Conservation (phyloP, 1,284 basidiomycete genomes). For the Cryptococcus hybrid region DNA sequence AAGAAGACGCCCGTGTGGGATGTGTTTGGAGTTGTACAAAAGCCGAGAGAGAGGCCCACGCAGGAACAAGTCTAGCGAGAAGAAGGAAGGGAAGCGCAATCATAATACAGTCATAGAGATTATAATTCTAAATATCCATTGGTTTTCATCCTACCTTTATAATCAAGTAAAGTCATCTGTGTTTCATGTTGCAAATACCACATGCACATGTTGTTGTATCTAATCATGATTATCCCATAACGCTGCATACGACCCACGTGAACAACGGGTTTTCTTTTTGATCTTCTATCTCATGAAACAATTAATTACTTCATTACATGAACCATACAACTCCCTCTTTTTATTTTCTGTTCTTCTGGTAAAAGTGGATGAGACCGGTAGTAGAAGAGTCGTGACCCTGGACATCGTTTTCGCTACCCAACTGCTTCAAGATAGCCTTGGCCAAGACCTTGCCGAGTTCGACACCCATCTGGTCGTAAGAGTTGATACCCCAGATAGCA, state of each 20-base stretch:
- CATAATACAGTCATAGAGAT: background rate
- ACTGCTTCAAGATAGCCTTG: constrained; percentile 89
- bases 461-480: constrained; percentile 75
- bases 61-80: background rate
- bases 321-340: too few relatives aligned
- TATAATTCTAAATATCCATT: background rate
- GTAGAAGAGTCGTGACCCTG: constrained; percentile 90
- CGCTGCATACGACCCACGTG: too few relatives aligned
- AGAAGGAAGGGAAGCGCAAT: background rate
- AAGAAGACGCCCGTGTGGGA: constrained; percentile 21
- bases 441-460: constrained; percentile 96
- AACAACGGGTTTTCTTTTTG: too few relatives aligned
- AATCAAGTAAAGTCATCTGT: background rate
- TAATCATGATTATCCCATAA: too few relatives aligned
- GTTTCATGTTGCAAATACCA: background rate
- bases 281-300: too few relatives aligned
- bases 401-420: constrained; percentile 77
- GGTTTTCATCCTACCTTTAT: background rate
- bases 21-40: constrained; percentile 21
- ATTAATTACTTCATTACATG: too few relatives aligned
- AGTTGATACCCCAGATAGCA: constrained; percentile 97
- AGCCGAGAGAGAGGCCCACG: background rate
- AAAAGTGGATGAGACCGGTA: constrained; percentile 89
- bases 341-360: constrained; percentile 70
- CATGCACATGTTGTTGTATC: background rate